Base-by-base conservation (phyloP, 2,329 filamentous ascomycete species). In the Shiraia bambusicola region DNA sequence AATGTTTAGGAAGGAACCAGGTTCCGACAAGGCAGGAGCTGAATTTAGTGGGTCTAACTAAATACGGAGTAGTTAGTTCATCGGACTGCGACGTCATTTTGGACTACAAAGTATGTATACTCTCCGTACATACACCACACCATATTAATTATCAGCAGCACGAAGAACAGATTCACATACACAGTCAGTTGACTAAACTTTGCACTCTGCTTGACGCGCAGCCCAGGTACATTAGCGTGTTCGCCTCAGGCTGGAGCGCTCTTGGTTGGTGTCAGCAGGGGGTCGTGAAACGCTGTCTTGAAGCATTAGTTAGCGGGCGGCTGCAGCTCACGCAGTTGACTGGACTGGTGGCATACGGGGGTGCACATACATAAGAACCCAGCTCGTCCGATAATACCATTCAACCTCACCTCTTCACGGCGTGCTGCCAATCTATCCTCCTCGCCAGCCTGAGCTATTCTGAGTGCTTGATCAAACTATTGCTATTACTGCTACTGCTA, bases 211-310 rank as follows among this genome's bases (percentile, higher is more conserved):
- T 22, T 22, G 19, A 42, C 37, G 49, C 42, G 49, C 46, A 25
- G 31, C 40, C n/a, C 31, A 29, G 37, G 24, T 34, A 24, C 27
- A 30, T 45, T 49, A 42, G 41, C 25, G 16, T 46, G 32, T 22
- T 30, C 40, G 59, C 59, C 52, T 54, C 44, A 51, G 55, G 53
- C 53, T 37, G 42, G 26, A 44, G 47, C 50, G 19, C 46, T 52
- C 45, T 49, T 44, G 19, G 45, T 51, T 46, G 51, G 61, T 61
- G 58, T 60, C 56, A 58, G 61, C 65, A 54, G 58, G 61, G n/a
- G 63, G 56, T 57, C 40, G 44, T 66, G 63, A 65, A 67, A 66
- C 62, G 54, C 55, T 35, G 54, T 51, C 42, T 51, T 67, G 63
- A 65, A 65, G 66, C 63, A 45, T 50, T 52, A 48, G 41, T 50